Percentiles rank a stretch among this genome's conserved stretches.
These are phyloP conservation scores for Cubamyces sp. DNA, from an alignment of 768 basidiomycete genomes.

Conservation along the genomic window DNA sequence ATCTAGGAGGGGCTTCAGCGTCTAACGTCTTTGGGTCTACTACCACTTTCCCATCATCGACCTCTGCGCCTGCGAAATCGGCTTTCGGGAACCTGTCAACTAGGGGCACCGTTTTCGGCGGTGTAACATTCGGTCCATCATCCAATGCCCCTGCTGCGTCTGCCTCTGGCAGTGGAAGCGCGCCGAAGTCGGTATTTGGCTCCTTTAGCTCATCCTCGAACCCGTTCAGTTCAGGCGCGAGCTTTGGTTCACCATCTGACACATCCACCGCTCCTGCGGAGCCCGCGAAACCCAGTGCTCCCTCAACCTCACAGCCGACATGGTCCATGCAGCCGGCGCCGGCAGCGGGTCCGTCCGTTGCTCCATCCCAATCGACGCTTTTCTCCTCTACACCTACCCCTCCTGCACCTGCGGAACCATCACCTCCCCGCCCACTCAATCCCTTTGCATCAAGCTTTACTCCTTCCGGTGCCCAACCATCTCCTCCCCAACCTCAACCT, in stretches of 20 bases:
- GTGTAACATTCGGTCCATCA: constrained; percentile 15
- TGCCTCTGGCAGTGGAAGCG: not conserved
- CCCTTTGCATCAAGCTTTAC: constrained; percentile 20
- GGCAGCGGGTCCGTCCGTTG: not conserved
- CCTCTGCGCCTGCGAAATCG: constrained; percentile 27
- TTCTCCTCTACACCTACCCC: not conserved
- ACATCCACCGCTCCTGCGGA: not conserved
- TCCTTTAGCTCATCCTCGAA: not conserved
- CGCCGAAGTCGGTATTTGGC: constrained; percentile 17
- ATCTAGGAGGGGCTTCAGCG: constrained; percentile 30
- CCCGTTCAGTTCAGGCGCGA: not conserved
- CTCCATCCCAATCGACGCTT: constrained; percentile 6
- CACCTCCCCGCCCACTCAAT: constrained; percentile 10
- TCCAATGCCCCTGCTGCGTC: constrained; percentile 13
- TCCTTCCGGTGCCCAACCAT: not conserved
- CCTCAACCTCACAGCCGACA: constrained; percentile 11
- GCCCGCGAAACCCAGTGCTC: not conserved
- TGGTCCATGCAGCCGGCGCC: constrained; percentile 14
- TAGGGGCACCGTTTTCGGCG: constrained; percentile 10
- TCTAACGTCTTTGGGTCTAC: constrained; percentile 40
- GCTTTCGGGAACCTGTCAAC: constrained; percentile 23
- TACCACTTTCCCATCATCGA: constrained; percentile 25
- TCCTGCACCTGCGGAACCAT: not conserved
- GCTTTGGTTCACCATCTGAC: not conserved
- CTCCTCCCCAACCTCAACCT: not conserved